Conservation (phyloP, 2,329 filamentous ascomycete species). For the Penicillium sp. region DNA sequence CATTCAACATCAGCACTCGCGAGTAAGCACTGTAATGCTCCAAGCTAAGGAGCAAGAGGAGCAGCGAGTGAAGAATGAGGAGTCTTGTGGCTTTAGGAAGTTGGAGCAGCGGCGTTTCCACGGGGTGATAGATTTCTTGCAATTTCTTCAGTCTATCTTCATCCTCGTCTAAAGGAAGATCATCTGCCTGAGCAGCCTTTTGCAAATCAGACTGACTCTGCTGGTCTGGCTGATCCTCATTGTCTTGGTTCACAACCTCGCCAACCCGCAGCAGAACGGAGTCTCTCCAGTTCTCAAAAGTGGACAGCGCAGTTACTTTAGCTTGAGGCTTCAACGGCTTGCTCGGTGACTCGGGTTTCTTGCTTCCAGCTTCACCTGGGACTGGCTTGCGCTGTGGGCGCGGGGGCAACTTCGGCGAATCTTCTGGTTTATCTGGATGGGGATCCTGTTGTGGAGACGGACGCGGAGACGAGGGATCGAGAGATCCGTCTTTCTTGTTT, state of each 20-base stretch:
- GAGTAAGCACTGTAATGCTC: slow-evolving; percentile 77
- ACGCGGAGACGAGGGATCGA: background rate
- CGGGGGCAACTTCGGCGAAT: slow-evolving; percentile 13
- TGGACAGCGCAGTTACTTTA: slow-evolving; percentile 60
- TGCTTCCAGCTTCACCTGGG: background rate
- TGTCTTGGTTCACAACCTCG: slow-evolving; percentile 63
- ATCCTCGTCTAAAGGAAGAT: slow-evolving; percentile 26
- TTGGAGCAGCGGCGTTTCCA: slow-evolving; percentile 57
- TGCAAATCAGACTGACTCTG: slow-evolving; percentile 25
- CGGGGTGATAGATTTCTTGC: slow-evolving; percentile 56
- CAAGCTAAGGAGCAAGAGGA: slow-evolving; percentile 73
- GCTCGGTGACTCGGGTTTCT: slow-evolving; percentile 8
- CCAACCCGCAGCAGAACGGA: slow-evolving; percentile 69
- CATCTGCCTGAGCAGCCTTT: slow-evolving; percentile 24
- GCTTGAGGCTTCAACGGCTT: slow-evolving; percentile 51
- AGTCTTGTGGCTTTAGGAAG: slow-evolving; percentile 51
- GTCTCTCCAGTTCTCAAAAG: slow-evolving; percentile 80
- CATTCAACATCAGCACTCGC: slow-evolving; percentile 67
- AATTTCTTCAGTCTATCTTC: slow-evolving; percentile 29
- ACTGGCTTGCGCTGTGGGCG: slow-evolving; percentile 7
- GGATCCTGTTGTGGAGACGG: slow-evolving; percentile 24
- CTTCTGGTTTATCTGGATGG: slow-evolving; percentile 9
- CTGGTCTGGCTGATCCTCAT: slow-evolving; percentile 42
- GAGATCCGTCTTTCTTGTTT: slow-evolving; percentile 10
- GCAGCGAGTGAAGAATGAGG: slow-evolving; percentile 69